Evolutionary conservation across 75 land plant genomes (phyloP).

Genomic region (Adiantum capillusveneris): DNA sequence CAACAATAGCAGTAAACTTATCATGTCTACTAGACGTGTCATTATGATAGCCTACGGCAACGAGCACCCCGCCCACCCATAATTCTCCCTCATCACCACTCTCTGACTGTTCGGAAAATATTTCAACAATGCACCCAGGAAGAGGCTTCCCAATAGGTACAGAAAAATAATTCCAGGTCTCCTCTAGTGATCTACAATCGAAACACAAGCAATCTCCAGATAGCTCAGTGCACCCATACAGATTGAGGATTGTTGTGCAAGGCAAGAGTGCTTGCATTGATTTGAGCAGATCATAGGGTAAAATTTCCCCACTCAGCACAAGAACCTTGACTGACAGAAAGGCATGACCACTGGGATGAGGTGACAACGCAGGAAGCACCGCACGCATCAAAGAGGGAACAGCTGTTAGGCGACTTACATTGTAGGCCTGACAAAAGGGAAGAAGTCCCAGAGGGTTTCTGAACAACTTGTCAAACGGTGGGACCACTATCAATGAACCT

Average conservation of each 20-base stretch:
- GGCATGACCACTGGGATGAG: slow-evolving; percentile 2
- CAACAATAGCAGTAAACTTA: slow-evolving; percentile 8
- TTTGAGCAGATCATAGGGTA: slow-evolving; percentile 38
- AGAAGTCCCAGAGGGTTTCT: slow-evolving; percentile 35
- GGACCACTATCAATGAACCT: slow-evolving; percentile 46
- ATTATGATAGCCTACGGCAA: slow-evolving; percentile 41
- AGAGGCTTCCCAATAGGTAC: slow-evolving; percentile 75
- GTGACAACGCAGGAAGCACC: slow-evolving; percentile 46
- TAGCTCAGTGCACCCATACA: slow-evolving; percentile 89
- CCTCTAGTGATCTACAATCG: slow-evolving; percentile 54
- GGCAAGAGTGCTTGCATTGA: slow-evolving; percentile 30
- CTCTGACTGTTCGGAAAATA: slow-evolving; percentile 28
- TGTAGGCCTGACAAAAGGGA: slow-evolving; percentile 50
- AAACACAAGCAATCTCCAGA: slow-evolving; percentile 86
- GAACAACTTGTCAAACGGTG: slow-evolving; percentile 39
- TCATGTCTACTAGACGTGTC: slow-evolving; percentile 10
- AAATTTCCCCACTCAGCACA: slow-evolving; percentile 66
- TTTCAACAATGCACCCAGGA: slow-evolving; percentile 37
- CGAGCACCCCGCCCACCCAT: slow-evolving; percentile 53
- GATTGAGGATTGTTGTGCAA: slow-evolving; percentile 45
- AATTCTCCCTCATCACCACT: slow-evolving; percentile 49
- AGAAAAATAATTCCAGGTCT: slow-evolving; percentile 23
- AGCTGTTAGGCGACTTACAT: slow-evolving; percentile 40
- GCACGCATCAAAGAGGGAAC: slow-evolving; percentile 70
- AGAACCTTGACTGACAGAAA: slow-evolving; percentile 33